Evolutionary conservation across 1,284 basidiomycete species (phyloP).

Genomic region (Schizophyllum amplum): DNA sequence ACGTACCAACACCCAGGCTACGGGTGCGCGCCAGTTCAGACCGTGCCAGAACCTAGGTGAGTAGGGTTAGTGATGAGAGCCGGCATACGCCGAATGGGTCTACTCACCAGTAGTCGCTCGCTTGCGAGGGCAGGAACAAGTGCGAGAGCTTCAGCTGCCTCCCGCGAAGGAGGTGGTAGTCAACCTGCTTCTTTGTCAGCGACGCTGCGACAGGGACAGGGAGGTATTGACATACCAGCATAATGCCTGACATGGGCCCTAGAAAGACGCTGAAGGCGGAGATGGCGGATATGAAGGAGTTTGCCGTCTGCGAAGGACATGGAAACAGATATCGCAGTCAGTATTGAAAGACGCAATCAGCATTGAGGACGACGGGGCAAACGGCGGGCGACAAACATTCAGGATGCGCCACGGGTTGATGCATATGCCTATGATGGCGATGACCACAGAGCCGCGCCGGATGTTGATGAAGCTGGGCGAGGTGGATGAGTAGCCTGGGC

Average conservation of each 20-base stretch:
- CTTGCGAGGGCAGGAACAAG: slow-evolving; percentile 16
- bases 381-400: slow-evolving; percentile 15
- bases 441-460: slow-evolving; percentile 21
- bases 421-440: slow-evolving; percentile 21
- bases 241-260: slow-evolving; percentile 23
- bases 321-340: background rate
- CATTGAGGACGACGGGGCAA: background rate
- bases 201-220: background rate
- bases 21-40: slow-evolving; percentile 22
- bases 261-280: slow-evolving; percentile 23
- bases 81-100: no score
- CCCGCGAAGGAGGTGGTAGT: slow-evolving; percentile 19
- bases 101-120: slow-evolving; percentile 22
- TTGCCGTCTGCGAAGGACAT: slow-evolving; percentile 17
- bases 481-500: background rate
- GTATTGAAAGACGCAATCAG: background rate
- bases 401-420: slow-evolving; percentile 26
- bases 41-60: slow-evolving; percentile 19
- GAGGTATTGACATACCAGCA: slow-evolving; percentile 17
- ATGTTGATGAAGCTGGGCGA: slow-evolving; percentile 18
- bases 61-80: background rate
- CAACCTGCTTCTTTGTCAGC: slow-evolving; percentile 12
- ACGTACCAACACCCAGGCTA: slow-evolving; percentile 22
- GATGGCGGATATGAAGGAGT: slow-evolving; percentile 23
- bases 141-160: slow-evolving; percentile 21